Conservation (phyloP, 371 early-diverging fungal genomes). For the Dinochytrium kinnereticum region DNA sequence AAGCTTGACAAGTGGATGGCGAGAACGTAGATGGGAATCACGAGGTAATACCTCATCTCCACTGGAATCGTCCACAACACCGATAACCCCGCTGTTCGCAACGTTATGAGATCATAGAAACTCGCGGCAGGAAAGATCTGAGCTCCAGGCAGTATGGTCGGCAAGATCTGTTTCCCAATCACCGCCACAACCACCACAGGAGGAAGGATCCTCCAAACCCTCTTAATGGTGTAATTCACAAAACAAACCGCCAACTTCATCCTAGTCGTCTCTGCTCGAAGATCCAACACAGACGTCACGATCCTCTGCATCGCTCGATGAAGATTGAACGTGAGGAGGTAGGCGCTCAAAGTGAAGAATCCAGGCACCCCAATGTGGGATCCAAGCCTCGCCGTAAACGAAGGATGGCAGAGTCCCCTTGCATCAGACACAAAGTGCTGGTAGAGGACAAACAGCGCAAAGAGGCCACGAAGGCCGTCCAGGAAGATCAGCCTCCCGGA, state of each 20-base stretch:
- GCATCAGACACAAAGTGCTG: neutral
- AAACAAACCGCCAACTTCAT: neutral
- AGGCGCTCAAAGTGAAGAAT: neutral
- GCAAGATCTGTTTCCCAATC: neutral
- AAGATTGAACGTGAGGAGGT: neutral
- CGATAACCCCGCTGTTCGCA: neutral
- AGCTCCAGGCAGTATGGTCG: neutral
- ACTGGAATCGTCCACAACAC: neutral
- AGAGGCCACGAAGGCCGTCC: neutral
- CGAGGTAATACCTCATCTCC: neutral
- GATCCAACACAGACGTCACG: neutral
- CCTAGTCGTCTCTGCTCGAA: neutral
- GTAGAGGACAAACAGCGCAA: neutral
- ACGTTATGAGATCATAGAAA: neutral
- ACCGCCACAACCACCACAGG: neutral
- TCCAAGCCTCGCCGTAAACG: neutral
- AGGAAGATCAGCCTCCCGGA: neutral
- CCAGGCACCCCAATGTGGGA: neutral
- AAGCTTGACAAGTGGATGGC: neutral
- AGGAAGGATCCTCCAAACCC: neutral
- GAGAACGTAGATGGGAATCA: neutral
- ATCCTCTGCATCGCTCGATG: neutral
- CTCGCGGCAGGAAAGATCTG: neutral
- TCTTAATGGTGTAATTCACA: neutral
- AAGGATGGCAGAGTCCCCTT: neutral